Conservation (phyloP, 1,284 basidiomycete species). For the Apiotrichum mycotoxinovorans region DNA sequence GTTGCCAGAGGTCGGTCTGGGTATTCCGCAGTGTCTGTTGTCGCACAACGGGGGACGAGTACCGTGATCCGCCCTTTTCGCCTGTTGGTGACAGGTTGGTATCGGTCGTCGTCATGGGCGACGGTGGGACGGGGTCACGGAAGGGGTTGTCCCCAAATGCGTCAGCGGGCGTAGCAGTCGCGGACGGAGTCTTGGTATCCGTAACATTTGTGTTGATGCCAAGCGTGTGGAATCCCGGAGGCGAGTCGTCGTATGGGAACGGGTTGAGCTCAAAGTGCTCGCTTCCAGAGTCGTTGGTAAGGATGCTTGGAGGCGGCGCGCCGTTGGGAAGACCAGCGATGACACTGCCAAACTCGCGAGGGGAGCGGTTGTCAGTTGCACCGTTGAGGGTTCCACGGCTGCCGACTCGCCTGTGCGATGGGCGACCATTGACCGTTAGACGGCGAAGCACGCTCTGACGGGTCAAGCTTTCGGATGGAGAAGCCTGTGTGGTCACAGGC, state of each 20-base stretch:
- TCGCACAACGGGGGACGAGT: background rate
- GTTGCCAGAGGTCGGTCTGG: background rate
- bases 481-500: too few species aligned
- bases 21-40: background rate
- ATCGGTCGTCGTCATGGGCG: background rate
- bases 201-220: background rate
- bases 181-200: background rate
- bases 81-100: background rate
- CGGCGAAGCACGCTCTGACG: slow-evolving; percentile 1
- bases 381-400: background rate
- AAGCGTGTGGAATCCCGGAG: background rate
- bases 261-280: background rate
- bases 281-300: background rate
- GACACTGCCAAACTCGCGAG: background rate
- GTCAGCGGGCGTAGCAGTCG: background rate
- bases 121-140: background rate
- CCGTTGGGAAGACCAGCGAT: slow-evolving; percentile 1
- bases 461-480: background rate
- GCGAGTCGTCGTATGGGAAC: background rate
- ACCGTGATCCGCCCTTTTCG: background rate
- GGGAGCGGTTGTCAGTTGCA: background rate
- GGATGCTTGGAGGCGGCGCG: background rate
- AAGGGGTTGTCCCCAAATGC: background rate
- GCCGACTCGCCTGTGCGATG: background rate
- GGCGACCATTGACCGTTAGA: background rate